phyloP scores from a whole-genome alignment of 2,329 filamentous ascomycete species.

The Fusarium sarcochroum region DNA sequence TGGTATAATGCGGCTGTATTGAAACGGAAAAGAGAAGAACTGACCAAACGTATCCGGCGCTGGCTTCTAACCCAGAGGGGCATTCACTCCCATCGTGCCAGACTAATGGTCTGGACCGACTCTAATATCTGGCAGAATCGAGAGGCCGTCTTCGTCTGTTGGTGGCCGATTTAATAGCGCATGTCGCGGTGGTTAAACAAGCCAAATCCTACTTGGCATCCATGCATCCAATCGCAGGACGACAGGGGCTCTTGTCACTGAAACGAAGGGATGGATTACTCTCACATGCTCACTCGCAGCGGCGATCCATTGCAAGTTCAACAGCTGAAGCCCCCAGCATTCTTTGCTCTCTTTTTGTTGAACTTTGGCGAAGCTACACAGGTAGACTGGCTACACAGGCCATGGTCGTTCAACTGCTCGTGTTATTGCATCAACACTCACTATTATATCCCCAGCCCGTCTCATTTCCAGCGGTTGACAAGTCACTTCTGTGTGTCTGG shows the following conservation, averaged over 20 bases:
- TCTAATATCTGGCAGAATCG: constrained; percentile 5
- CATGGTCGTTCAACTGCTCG: background rate
- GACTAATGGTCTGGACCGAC: constrained; percentile 10
- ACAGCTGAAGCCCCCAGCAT: constrained; percentile 7
- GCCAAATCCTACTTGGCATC: constrained; percentile 22
- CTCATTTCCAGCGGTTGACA: background rate
- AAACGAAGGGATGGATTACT: constrained; percentile 26
- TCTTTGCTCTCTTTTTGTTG: constrained; percentile 23
- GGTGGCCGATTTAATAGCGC: constrained; percentile 34
- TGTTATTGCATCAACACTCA: background rate
- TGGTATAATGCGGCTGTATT: background rate
- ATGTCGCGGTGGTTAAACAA: constrained; percentile 34
- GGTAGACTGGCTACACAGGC: too few species aligned
- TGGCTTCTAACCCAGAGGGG: background rate
- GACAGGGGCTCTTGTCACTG: constrained; percentile 16
- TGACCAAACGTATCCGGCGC: background rate
- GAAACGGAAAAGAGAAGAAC: background rate
- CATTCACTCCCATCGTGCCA: background rate
- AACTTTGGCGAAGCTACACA: background rate
- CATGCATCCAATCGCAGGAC: constrained; percentile 28
- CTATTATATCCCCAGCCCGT: background rate
- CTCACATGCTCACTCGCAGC: constrained; percentile 37
- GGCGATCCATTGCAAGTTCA: constrained; percentile 22
- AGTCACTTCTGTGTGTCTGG: constrained; percentile 20
- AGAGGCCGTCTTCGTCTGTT: constrained; percentile 18